Conservation (phyloP, 768 basidiomycete genomes). For the Arthromyces matolae region DNA sequence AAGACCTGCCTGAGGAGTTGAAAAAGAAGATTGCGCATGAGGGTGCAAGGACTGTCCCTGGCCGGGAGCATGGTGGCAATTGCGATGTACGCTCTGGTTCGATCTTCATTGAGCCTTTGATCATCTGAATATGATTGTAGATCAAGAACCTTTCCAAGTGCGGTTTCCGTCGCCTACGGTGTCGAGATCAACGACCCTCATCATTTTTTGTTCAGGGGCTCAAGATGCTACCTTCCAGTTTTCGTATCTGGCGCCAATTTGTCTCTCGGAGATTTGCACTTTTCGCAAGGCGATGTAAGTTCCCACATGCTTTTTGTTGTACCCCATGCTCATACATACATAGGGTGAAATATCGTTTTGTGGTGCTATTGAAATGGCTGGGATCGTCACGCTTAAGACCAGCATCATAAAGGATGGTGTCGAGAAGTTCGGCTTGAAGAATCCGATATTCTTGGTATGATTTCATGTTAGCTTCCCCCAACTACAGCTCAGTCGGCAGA, state of each 20-base stretch:
- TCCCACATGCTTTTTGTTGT: slow-evolving; percentile 2
- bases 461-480: neutral
- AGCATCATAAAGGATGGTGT: slow-evolving; percentile 73
- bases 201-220: slow-evolving; percentile 40
- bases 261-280: slow-evolving; percentile 76
- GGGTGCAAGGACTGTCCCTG: slow-evolving; percentile 73
- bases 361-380: slow-evolving; percentile 79
- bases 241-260: slow-evolving; percentile 74
- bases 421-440: slow-evolving; percentile 68
- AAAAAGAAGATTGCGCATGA: slow-evolving; percentile 54
- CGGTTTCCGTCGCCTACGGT: neutral
- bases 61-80: slow-evolving; percentile 78
- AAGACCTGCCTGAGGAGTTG: slow-evolving; percentile 48
- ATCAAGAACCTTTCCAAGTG: slow-evolving; percentile 74
- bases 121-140: slow-evolving; percentile 27
- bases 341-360: slow-evolving; percentile 74
- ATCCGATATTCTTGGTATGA: slow-evolving; percentile 69
- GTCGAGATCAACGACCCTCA: neutral
- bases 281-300: slow-evolving; percentile 70
- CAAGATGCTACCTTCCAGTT: slow-evolving; percentile 74
- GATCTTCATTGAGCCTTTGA: too few relatives aligned
- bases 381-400: slow-evolving; percentile 67
- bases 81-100: slow-evolving; percentile 48
- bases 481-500: neutral
- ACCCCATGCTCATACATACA: neutral